These are phyloP conservation scores for Fonsecaea pedrosoi DNA, from an alignment of 2,329 filamentous ascomycete species.

Conservation along the genomic window DNA sequence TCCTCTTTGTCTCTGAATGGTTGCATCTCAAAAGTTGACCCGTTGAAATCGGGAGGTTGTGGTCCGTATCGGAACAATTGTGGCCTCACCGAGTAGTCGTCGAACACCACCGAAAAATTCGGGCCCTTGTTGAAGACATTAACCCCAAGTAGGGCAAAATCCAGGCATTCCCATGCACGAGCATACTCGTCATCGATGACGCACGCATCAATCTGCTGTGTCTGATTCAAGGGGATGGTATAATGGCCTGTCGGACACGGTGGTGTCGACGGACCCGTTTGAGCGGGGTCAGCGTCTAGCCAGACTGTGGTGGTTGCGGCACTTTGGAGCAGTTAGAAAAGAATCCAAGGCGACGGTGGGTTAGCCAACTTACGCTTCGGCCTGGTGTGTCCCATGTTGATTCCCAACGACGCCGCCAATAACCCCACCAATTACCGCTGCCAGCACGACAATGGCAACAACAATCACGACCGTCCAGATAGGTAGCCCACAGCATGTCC, in stretches of 20 bases:
- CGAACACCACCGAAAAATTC: constrained; percentile 47
- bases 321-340: constrained; percentile 39
- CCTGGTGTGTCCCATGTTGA: constrained; percentile 41
- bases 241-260: constrained; percentile 56
- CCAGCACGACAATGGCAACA: constrained; percentile 55
- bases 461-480: constrained; percentile 59
- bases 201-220: constrained; percentile 58
- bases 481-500: constrained; percentile 58
- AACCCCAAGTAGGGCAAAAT: constrained; percentile 46
- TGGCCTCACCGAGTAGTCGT: constrained; percentile 47
- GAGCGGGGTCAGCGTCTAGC: constrained; percentile 59
- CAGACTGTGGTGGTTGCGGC: constrained; percentile 55
- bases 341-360: constrained; percentile 11
- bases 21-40: constrained; percentile 55
- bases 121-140: constrained; percentile 43
- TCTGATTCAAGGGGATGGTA: constrained; percentile 54
- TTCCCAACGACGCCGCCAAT: constrained; percentile 62
- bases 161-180: constrained; percentile 59
- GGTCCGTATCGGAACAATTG: constrained; percentile 64
- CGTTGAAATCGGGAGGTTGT: constrained; percentile 61
- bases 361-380: constrained; percentile 36
- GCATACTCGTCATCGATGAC: constrained; percentile 54
- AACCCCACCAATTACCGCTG: constrained; percentile 59
- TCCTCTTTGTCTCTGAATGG: constrained; percentile 66
- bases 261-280: constrained; percentile 53